These are phyloP conservation scores for Aureobasidium sp. DNA, from an alignment of 2,329 filamentous ascomycete species.

Conservation along the genomic window DNA sequence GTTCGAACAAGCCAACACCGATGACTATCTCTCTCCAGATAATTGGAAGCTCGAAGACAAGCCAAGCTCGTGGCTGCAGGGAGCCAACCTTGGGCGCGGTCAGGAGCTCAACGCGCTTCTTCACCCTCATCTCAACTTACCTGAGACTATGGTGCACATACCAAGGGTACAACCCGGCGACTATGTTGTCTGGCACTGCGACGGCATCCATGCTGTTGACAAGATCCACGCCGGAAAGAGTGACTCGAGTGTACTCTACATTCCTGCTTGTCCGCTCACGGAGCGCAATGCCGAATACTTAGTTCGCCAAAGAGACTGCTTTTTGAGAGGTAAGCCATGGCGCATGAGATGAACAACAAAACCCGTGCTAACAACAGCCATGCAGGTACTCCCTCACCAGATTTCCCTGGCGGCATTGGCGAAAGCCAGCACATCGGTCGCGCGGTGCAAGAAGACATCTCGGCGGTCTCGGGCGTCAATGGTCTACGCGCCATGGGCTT, in stretches of 20 bases:
- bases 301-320: slow-evolving; percentile 56
- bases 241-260: slow-evolving; percentile 44
- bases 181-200: slow-evolving; percentile 68
- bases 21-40: slow-evolving; percentile 36
- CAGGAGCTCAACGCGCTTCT: slow-evolving; percentile 58
- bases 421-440: slow-evolving; percentile 41
- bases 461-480: slow-evolving; percentile 27
- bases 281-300: slow-evolving; percentile 63
- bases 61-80: slow-evolving; percentile 57
- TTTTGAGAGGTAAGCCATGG: slow-evolving; percentile 43
- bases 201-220: slow-evolving; percentile 67
- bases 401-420: slow-evolving; percentile 48
- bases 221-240: slow-evolving; percentile 51
- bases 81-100: slow-evolving; percentile 58
- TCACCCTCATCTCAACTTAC: slow-evolving; percentile 62
- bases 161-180: slow-evolving; percentile 63
- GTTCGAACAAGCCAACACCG: slow-evolving; percentile 35
- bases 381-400: slow-evolving; percentile 28
- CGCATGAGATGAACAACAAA: neutral
- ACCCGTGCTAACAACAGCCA: neutral
- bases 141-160: slow-evolving; percentile 61
- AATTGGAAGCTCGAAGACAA: slow-evolving; percentile 54
- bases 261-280: slow-evolving; percentile 72
- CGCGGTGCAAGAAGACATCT: slow-evolving; percentile 25
- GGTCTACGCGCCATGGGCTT: slow-evolving; percentile 13